phyloP scores from a whole-genome alignment of 2,329 filamentous ascomycete species.

The Biscogniauxia marginata region DNA sequence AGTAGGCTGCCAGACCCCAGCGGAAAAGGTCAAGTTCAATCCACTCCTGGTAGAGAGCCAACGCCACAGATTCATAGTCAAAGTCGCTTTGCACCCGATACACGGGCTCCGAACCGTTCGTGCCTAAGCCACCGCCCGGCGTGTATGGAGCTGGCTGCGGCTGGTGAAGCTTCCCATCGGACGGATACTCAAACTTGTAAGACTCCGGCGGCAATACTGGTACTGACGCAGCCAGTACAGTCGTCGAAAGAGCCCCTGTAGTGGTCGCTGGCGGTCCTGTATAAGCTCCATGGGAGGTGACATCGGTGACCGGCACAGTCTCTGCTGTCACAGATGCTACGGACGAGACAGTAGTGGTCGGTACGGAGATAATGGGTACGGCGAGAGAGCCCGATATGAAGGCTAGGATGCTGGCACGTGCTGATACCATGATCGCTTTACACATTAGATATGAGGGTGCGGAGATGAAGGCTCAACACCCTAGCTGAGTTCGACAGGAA shows the following conservation, averaged over 20 bases:
- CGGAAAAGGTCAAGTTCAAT: conserved; percentile 84
- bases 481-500: not conserved
- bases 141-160: conserved; percentile 69
- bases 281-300: conserved; percentile 68
- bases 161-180: conserved; percentile 67
- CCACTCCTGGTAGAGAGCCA: conserved; percentile 79
- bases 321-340: conserved; percentile 26
- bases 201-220: conserved; percentile 55
- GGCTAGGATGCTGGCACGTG: conserved; percentile 14
- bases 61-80: conserved; percentile 73
- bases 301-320: conserved; percentile 46
- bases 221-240: conserved; percentile 57
- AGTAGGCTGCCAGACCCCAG: conserved; percentile 69
- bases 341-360: conserved; percentile 37
- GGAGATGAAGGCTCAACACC: too few relatives aligned
- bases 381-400: conserved; percentile 24
- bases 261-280: conserved; percentile 62
- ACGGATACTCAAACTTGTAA: conserved; percentile 67
- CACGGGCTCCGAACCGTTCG: conserved; percentile 72
- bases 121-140: conserved; percentile 71
- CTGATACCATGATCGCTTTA: conserved; percentile 3
- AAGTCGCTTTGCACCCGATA: conserved; percentile 80
- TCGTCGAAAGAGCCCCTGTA: conserved; percentile 65
- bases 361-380: conserved; percentile 34
- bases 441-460: too few relatives aligned